phyloP scores from a whole-genome alignment of 306 rosid genomes.

The Pueraria montana region DNA sequence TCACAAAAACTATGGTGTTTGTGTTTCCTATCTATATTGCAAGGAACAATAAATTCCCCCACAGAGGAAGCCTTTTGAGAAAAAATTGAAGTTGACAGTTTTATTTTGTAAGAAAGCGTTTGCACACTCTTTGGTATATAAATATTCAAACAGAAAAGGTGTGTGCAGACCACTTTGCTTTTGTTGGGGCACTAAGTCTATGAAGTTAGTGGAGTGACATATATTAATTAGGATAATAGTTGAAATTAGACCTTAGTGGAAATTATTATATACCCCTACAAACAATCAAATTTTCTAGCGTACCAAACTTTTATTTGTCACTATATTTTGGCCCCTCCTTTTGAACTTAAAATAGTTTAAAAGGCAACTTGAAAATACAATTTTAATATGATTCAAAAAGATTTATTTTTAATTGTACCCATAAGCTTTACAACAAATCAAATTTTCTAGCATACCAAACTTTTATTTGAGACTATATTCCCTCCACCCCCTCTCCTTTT shows the following conservation, averaged over 20 bases:
- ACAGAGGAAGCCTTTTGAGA: slow-evolving; percentile 41
- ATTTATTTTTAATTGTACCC: slow-evolving; percentile 20
- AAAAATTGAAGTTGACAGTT: slow-evolving; percentile 56
- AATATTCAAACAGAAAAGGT: slow-evolving; percentile 65
- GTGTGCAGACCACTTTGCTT: slow-evolving; percentile 70
- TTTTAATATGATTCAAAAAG: not conserved
- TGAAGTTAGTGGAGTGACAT: slow-evolving; percentile 63
- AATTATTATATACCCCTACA: slow-evolving; percentile 61
- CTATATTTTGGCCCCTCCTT: not conserved
- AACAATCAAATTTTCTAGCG: slow-evolving; percentile 34
- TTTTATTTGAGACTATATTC: slow-evolving; percentile 11
- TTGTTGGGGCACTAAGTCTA: slow-evolving; percentile 85
- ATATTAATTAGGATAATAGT: slow-evolving; percentile 50
- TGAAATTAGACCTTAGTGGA: slow-evolving; percentile 56
- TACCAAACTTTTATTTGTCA: slow-evolving; percentile 44
- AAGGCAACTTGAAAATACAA: not conserved
- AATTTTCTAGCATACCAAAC: slow-evolving; percentile 40
- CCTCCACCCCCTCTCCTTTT: too few relatives aligned
- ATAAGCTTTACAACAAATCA: slow-evolving; percentile 46
- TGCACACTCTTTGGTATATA: slow-evolving; percentile 33
- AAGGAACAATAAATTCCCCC: slow-evolving; percentile 40
- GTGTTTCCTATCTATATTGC: slow-evolving; percentile 57
- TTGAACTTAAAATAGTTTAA: slow-evolving; percentile 20
- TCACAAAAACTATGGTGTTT: slow-evolving; percentile 42
- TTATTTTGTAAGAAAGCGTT: slow-evolving; percentile 43